Percentiles rank a stretch among this genome's conserved stretches.
phyloP scores from a whole-genome alignment of 2,329 filamentous ascomycete species.

The Verticillium tricorpus region DNA sequence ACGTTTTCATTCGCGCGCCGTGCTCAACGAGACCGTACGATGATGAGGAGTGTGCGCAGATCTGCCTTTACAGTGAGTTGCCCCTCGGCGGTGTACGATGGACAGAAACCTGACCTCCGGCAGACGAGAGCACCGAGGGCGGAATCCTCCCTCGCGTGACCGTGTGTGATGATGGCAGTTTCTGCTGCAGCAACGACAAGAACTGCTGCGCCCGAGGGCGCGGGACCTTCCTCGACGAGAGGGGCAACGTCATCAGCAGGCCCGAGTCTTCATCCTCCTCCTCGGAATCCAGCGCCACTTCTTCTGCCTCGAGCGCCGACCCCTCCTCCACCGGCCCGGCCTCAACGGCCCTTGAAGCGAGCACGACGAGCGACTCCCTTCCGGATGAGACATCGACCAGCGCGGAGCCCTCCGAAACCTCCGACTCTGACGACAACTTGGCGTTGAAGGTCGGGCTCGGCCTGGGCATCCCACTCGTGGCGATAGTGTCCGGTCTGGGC shows the following conservation, averaged over 20 bases:
- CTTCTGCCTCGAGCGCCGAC: background rate
- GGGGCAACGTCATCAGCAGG: background rate
- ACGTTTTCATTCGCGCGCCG: background rate
- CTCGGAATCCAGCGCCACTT: background rate
- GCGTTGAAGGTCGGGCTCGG: conserved; percentile 1
- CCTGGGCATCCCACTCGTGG: background rate
- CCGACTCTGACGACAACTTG: background rate
- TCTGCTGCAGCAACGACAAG: background rate
- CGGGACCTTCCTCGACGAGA: conserved; percentile 2
- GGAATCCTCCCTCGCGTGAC: background rate
- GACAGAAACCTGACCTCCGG: background rate
- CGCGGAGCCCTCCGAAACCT: background rate
- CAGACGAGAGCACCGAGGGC: background rate
- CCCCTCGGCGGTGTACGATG: no score
- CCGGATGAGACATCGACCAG: background rate
- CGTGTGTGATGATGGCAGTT: background rate
- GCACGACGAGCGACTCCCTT: background rate
- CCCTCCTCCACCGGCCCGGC: background rate
- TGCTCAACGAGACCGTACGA: background rate
- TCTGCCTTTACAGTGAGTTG: background rate
- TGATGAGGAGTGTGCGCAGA: background rate
- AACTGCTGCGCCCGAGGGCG: background rate
- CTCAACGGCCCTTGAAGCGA: background rate
- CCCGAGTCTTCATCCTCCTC: background rate
- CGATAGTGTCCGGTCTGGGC: no score